phyloP scores from a whole-genome alignment of 306 rosid species.

The Dryas alaskensis region DNA sequence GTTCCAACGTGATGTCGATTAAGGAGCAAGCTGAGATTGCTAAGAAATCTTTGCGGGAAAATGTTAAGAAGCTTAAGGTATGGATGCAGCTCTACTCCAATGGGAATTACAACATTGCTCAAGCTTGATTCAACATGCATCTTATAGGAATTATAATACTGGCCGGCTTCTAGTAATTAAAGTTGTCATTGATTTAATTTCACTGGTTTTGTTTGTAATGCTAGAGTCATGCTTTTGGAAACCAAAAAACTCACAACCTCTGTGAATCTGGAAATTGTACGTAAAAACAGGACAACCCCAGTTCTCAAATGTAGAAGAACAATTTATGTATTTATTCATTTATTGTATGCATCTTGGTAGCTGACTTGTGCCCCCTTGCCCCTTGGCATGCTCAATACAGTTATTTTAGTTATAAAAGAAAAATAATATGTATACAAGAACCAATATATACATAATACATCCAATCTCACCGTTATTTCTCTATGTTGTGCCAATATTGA shows the following conservation, averaged over 20 bases:
- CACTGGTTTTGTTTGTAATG: background rate
- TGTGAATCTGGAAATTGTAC: background rate
- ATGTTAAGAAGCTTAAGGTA: constrained; percentile 82
- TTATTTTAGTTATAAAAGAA: background rate
- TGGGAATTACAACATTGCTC: background rate
- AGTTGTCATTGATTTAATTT: background rate
- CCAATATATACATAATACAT: background rate
- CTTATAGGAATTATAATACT: background rate
- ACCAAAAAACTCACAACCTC: background rate
- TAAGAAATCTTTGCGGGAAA: constrained; percentile 59
- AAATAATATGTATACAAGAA: background rate
- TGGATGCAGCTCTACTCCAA: background rate
- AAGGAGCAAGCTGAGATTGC: constrained; percentile 71
- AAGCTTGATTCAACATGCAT: background rate
- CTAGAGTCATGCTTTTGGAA: background rate
- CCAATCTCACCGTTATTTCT: background rate
- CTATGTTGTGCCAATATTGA: background rate
- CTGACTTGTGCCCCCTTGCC: background rate
- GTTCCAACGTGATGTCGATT: constrained; percentile 53
- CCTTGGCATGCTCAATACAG: background rate
- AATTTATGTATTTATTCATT: background rate
- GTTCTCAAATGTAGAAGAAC: background rate
- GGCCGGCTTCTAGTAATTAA: background rate
- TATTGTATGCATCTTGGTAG: background rate
- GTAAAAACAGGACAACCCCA: background rate